A percentile compares a stretch with the other conserved stretches of the same genome.
These are phyloP conservation scores for Phytophthora pluvialis DNA, from an alignment of 352 stramenopile genomes.

Conservation along the genomic window DNA sequence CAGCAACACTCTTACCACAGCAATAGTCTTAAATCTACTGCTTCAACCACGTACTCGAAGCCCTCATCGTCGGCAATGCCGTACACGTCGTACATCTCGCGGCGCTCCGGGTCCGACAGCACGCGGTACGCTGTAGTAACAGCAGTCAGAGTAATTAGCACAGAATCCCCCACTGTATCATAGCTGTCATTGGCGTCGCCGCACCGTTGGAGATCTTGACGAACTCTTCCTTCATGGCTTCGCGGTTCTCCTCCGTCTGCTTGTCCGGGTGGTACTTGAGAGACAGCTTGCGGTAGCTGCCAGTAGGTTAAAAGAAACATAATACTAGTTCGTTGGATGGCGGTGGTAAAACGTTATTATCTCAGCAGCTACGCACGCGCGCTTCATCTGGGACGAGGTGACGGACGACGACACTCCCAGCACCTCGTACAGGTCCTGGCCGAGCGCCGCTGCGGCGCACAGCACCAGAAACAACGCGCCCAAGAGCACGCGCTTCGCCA, in stretches of 20 bases:
- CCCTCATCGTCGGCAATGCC: constrained; percentile 79
- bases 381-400: constrained; percentile 72
- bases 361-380: constrained; percentile 48
- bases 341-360: not conserved
- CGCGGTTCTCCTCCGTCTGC: constrained; percentile 73
- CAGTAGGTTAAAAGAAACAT: constrained; percentile 6
- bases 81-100: constrained; percentile 84
- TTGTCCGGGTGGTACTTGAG: constrained; percentile 97
- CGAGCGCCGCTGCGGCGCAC: constrained; percentile 43
- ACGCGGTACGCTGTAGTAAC: constrained; percentile 64
- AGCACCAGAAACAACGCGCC: constrained; percentile 50
- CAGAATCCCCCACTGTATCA: not conserved
- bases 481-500: constrained; percentile 37
- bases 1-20: too few species aligned
- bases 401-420: constrained; percentile 62
- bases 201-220: constrained; percentile 83
- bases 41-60: constrained; percentile 60
- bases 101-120: constrained; percentile 72
- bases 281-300: constrained; percentile 91
- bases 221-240: constrained; percentile 71
- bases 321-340: not conserved
- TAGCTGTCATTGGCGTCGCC: not conserved
- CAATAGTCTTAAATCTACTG: not conserved
- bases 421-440: constrained; percentile 74
- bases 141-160: constrained; percentile 9